Evolutionary conservation across 2,329 filamentous ascomycete genomes (phyloP), one percentile per base, ranked within the genome.

Genomic region (Orbilia blumenaviensis): DNA sequence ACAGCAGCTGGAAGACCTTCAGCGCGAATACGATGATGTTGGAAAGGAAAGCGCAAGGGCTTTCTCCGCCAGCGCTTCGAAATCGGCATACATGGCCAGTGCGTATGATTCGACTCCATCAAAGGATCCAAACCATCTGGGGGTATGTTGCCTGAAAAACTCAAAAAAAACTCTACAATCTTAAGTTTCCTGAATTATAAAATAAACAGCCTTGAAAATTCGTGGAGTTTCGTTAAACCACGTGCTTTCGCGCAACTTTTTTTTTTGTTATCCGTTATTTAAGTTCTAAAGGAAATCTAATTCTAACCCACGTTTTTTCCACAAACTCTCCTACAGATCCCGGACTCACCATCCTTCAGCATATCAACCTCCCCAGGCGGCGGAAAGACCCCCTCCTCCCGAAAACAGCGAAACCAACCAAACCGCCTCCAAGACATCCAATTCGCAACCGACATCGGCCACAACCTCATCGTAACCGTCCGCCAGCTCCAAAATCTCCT

Each of bases 371-470:
- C 73, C 3, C 62, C 71, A 38, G 48, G 60, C 27, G 50, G 63
- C 48, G 63, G 94, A 79, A 95, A 94, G 41, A 69, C 78, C 9
- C 46, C 69, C 1, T 50, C 71, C 10, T 79, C 79, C 9, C 77
- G 79, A 41, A 79, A 79, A 82, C 88, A 95, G 81, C 89, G 95
- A 67, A 98, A 98, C 80, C 94, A 97, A 81, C 92, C 92, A 1
- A 88, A 91, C 8, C 90, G 94, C 61, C 90, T 96, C 10, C 93
- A 98, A 82, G 95, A 99, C 81, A 96, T 99, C 81, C 93, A 97
- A 80, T 96, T 99, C 81, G 95, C 94, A n/a, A 94, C 95, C 60
- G 94, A 99, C 82, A 97, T 99, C 80, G 97, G 93, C 81, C 97
- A 93, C 4, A 97, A 93, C 1, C 86, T 99, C 61, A 90, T 99